Evolutionary conservation across 345 rosid genomes (phyloP), one percentile per base, ranked within the genome.

Genomic region (Limnanthes douglasii): DNA sequence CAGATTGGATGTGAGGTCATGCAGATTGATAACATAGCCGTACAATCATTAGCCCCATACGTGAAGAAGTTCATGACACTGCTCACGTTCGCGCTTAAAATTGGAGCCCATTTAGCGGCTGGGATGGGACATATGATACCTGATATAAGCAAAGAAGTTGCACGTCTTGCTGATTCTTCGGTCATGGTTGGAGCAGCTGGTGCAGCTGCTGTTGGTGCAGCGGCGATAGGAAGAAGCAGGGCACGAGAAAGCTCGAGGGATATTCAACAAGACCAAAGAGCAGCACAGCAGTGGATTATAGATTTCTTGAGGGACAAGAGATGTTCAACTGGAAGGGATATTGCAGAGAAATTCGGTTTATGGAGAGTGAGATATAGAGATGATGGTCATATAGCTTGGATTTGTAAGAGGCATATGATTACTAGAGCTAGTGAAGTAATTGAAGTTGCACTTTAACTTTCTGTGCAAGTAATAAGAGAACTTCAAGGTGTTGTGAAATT

Each of bases 41-140:
- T 80, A 11, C 65, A 60, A 36, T 43, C 64, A 20, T 56, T 77
- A 64, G 97, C 93, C 59, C 95, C 95, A 20, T 72, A 76, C 61
- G 74, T 77, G 90, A 60, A 72, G 29, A 68, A 57, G 54, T 84
- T 90, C 82, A 75, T 84, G 96, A 84, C 53, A 49, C 52, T 90
- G 46, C 18, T 80, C 17, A 90, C 98, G 8, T 76, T 84, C 56
- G 94, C 93, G 4, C 70, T 84, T 19, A 74, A 78, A 68, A 90
- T 84, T 21, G 98, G 96, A 39, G 94, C 94, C 6, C 88, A 90
- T 62, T 66, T 86, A 46, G 96, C 85, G 16, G 72, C 69, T 20
- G 94, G 94, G 34, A 73, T 83, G 95, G 94, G 97, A 54, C 68
- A 69, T 46, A 44, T 88, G 78, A 88, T 88, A 69, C 95, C 97